Evolutionary conservation across 306 rosid species (phyloP).

Genomic region (Rosa multiflora): DNA sequence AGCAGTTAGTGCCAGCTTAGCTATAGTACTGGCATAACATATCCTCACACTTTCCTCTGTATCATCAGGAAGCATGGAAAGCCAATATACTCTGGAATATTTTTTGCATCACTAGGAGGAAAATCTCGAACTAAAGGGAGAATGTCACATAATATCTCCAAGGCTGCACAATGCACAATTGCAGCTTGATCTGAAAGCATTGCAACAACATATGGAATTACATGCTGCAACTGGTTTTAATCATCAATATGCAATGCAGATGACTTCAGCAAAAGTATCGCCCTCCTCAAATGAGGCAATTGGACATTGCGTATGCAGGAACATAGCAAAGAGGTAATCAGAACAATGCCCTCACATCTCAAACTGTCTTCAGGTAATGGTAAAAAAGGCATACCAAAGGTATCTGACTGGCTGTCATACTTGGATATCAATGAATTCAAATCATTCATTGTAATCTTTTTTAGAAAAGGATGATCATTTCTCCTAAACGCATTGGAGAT

Average conservation of each 20-base stretch:
- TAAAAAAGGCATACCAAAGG: no score
- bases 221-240: slow-evolving; percentile 89
- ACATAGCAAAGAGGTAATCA: no score
- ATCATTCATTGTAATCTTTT: no score
- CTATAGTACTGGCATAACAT: slow-evolving; percentile 92
- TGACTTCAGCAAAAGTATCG: slow-evolving; percentile 81
- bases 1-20: slow-evolving; percentile 91
- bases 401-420: no score
- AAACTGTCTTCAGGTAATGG: no score
- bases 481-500: no score
- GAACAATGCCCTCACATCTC: no score
- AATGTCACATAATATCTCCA: slow-evolving; percentile 91
- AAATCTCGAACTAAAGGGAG: slow-evolving; percentile 88
- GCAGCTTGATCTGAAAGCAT: slow-evolving; percentile 94
- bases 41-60: slow-evolving; percentile 98
- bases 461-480: no score
- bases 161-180: slow-evolving; percentile 94
- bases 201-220: slow-evolving; percentile 86
- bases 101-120: slow-evolving; percentile 98
- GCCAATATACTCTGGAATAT: slow-evolving; percentile 92
- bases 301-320: no score
- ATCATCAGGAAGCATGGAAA: slow-evolving; percentile 98
- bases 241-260: slow-evolving; percentile 90
- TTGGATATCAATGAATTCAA: no score
- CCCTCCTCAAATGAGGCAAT: no score